phyloP scores from a whole-genome alignment of 2,329 filamentous ascomycete genomes.

The Whalleya microplaca region DNA sequence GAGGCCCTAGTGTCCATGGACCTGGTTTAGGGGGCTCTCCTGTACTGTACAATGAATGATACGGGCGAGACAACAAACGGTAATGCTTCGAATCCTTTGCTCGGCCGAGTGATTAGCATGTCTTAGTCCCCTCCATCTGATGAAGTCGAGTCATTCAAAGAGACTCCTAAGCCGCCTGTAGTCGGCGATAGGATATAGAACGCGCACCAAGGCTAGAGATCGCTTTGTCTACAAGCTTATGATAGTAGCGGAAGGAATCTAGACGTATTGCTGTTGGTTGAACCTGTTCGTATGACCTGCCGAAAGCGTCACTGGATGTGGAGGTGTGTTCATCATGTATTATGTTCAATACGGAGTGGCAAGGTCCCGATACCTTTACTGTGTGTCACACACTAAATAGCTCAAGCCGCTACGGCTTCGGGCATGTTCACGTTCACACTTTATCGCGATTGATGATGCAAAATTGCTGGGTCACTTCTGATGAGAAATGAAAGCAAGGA shows the following conservation, averaged over 20 bases:
- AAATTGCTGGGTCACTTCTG: not conserved
- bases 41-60: not conserved
- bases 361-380: not conserved
- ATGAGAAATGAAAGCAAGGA: conserved; percentile 8
- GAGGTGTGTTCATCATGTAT: not conserved
- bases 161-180: not conserved
- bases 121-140: not conserved
- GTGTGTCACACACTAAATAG: not conserved
- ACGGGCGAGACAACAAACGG: not conserved
- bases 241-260: not conserved
- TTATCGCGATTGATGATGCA: conserved; percentile 6
- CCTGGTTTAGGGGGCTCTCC: conserved; percentile 1
- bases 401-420: not conserved
- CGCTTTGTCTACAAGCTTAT: not conserved
- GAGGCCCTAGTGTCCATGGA: not conserved
- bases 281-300: conserved; percentile 12
- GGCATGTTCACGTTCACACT: not conserved
- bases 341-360: not conserved
- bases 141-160: not conserved
- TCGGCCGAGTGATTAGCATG: not conserved
- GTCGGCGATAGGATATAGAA: not conserved
- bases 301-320: conserved; percentile 7
- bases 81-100: not conserved
- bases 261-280: conserved; percentile 4
- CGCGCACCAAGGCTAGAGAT: not conserved